Conservation (phyloP, 2,329 filamentous ascomycete genomes). For the Alternaria longipes region DNA sequence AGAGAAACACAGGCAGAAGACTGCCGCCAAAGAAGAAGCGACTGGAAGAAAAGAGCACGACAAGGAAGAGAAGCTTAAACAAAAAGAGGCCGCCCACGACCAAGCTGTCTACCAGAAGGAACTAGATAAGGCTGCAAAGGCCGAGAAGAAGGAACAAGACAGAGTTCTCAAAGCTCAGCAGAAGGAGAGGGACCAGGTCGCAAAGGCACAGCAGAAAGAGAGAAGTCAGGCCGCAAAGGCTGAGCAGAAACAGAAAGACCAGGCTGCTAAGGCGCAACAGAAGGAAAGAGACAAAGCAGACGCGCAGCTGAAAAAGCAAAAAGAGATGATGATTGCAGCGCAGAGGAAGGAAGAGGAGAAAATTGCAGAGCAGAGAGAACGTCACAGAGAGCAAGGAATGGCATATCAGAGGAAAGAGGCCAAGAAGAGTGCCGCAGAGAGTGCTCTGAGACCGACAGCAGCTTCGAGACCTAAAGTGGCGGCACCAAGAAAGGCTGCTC, state of each 20-base stretch:
- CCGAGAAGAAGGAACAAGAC: neutral
- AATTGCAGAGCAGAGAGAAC: neutral
- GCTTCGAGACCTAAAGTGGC: neutral
- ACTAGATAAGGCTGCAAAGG: neutral
- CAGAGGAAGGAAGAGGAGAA: neutral
- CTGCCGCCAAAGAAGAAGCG: neutral
- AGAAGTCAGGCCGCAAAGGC: neutral
- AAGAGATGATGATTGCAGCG: neutral
- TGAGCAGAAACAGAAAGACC: neutral
- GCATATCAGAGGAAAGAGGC: neutral
- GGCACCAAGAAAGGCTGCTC: neutral
- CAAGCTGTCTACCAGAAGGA: neutral
- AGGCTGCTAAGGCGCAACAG: neutral
- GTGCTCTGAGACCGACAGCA: neutral
- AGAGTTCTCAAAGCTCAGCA: neutral
- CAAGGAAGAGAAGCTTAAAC: neutral
- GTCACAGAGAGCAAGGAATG: neutral
- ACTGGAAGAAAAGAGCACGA: neutral
- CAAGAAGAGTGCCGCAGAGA: neutral
- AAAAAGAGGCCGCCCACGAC: neutral
- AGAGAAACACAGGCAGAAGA: neutral
- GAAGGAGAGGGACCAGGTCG: neutral
- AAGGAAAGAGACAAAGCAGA: neutral
- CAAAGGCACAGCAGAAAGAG: neutral
- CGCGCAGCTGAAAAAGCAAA: neutral